These are phyloP conservation scores for Trametes cingulata DNA, from an alignment of 768 basidiomycete species.

Conservation along the genomic window DNA sequence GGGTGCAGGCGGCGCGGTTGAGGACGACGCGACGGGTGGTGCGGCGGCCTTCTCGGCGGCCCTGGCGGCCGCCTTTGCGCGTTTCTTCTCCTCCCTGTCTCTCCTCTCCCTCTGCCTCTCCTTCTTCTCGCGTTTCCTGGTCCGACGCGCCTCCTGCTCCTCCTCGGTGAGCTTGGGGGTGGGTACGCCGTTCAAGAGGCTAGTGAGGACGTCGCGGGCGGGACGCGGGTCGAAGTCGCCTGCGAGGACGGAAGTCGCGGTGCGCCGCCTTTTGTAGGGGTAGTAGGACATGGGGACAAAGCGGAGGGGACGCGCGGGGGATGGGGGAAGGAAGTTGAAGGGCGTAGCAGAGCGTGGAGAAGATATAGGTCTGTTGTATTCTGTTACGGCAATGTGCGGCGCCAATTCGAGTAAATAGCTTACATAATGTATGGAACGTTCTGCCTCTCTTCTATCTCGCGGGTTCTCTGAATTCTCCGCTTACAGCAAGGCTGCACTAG, in stretches of 20 bases:
- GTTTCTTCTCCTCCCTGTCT: constrained; percentile 36
- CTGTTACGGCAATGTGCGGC: constrained; percentile 30
- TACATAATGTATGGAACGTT: constrained; percentile 27
- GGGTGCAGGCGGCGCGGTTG: constrained; percentile 24
- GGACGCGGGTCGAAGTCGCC: constrained; percentile 72
- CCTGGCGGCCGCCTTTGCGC: constrained; percentile 25
- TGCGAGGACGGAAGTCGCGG: constrained; percentile 74
- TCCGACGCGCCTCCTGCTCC: constrained; percentile 57
- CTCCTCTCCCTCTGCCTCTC: constrained; percentile 28
- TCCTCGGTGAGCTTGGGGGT: constrained; percentile 65
- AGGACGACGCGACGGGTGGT: constrained; percentile 19
- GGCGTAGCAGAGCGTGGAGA: constrained; percentile 29
- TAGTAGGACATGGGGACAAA: constrained; percentile 24
- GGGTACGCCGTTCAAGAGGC: constrained; percentile 73
- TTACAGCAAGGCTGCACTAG: constrained; percentile 4
- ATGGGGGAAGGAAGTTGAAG: constrained; percentile 23
- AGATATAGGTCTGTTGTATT: constrained; percentile 33
- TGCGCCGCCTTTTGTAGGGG: constrained; percentile 45
- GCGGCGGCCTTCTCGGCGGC: constrained; percentile 29
- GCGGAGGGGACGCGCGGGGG: constrained; percentile 5
- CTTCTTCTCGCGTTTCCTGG: constrained; percentile 48
- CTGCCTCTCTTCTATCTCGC: constrained; percentile 19
- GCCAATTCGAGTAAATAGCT: constrained; percentile 26
- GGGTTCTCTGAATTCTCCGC: constrained; percentile 16
- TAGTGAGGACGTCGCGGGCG: constrained; percentile 74